phyloP scores from a whole-genome alignment of 1,284 basidiomycete genomes.

The Vanrija sp. region DNA sequence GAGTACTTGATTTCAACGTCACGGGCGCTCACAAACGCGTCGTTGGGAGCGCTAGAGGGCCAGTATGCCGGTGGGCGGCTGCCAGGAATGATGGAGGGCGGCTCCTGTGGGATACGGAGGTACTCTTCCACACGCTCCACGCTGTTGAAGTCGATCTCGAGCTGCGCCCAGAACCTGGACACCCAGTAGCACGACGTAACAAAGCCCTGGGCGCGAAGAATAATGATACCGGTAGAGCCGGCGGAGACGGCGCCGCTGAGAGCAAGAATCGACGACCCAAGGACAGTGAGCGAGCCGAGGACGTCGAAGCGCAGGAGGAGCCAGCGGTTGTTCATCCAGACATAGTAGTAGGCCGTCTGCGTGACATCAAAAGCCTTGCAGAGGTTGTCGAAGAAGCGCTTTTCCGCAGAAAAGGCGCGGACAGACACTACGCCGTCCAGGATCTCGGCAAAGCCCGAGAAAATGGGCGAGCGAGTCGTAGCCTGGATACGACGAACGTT shows the following conservation, averaged over 20 bases:
- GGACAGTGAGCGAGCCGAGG: slow-evolving; percentile 70
- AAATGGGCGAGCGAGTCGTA: slow-evolving; percentile 45
- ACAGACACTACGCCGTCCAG: slow-evolving; percentile 76
- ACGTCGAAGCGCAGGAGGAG: slow-evolving; percentile 65
- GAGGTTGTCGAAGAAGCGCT: slow-evolving; percentile 66
- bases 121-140: slow-evolving; percentile 88
- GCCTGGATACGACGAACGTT: slow-evolving; percentile 72
- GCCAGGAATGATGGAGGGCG: slow-evolving; percentile 65
- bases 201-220: slow-evolving; percentile 57
- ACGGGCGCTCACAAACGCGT: slow-evolving; percentile 59
- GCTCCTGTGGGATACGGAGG: slow-evolving; percentile 78
- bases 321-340: slow-evolving; percentile 37
- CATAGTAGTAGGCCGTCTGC: slow-evolving; percentile 49
- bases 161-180: slow-evolving; percentile 46
- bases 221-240: slow-evolving; percentile 78
- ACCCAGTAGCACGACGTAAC: slow-evolving; percentile 48
- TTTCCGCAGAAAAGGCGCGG: slow-evolving; percentile 79
- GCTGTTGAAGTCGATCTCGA: slow-evolving; percentile 61
- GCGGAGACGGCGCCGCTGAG: slow-evolving; percentile 64
- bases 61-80: slow-evolving; percentile 75
- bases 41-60: slow-evolving; percentile 57
- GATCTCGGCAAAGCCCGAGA: slow-evolving; percentile 69
- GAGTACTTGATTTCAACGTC: slow-evolving; percentile 76
- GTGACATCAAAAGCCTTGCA: slow-evolving; percentile 68
- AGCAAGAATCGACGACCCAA: slow-evolving; percentile 69